phyloP scores from a whole-genome alignment of 106 monocot species.

The Gastrodia elata region DNA sequence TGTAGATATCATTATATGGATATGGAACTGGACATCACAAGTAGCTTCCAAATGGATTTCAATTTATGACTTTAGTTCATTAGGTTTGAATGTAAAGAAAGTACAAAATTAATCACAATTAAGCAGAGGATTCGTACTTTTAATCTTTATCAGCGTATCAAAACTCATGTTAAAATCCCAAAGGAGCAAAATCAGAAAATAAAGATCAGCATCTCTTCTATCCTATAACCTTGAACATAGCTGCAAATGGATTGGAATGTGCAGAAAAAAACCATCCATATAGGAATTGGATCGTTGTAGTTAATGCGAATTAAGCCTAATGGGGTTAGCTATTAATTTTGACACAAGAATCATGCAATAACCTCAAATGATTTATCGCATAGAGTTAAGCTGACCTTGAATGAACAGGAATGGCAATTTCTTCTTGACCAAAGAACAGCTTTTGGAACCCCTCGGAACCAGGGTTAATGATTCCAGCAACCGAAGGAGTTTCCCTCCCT shows the following conservation, averaged over 20 bases:
- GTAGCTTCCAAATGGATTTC: neutral
- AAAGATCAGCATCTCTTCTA: neutral
- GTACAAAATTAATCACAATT: neutral
- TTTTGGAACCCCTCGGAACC: slow-evolving; percentile 95
- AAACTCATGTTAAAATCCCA: neutral
- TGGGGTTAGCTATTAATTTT: neutral
- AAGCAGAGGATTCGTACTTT: neutral
- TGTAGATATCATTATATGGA: neutral
- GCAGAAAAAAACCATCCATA: neutral
- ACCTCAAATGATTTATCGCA: neutral
- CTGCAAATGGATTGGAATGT: neutral
- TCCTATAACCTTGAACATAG: neutral
- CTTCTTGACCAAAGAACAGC: slow-evolving; percentile 92
- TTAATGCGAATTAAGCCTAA: neutral
- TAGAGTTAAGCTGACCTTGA: slow-evolving; percentile 35
- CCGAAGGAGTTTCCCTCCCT: slow-evolving; percentile 97
- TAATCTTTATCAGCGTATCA: neutral
- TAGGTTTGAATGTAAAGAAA: neutral
- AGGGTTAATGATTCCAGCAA: slow-evolving; percentile 98
- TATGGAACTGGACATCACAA: neutral
- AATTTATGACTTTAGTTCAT: neutral
- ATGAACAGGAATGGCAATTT: slow-evolving; percentile 98
- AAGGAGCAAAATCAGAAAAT: neutral
- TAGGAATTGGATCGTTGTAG: neutral
- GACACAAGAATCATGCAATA: neutral